Base-by-base conservation (phyloP, 371 early-diverging fungal species). In the Massospora cicadina region DNA sequence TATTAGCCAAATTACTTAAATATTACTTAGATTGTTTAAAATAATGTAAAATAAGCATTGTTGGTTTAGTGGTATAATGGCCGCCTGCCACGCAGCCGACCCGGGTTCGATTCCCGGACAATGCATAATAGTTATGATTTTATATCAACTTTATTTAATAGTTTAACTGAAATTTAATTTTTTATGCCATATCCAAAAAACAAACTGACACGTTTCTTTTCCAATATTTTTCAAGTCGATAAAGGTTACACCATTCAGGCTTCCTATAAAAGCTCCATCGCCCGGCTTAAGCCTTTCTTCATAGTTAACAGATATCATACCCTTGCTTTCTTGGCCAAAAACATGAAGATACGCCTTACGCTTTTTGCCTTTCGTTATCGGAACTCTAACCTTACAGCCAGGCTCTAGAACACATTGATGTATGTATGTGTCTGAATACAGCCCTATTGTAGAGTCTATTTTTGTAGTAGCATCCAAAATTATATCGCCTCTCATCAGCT, bases 141-240 rank as follows among this genome's bases (percentile, higher is more conserved):
- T n/a, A n/a, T n/a, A n/a, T n/a, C n/a, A n/a, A n/a, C n/a, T n/a
- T n/a, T n/a, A n/a, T n/a, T n/a, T n/a, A n/a, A n/a, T n/a, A n/a
- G n/a, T n/a, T 43, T 43, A 43, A 43, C 5, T 43, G 5, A 43
- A 17, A 43, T 43, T 43, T n/a, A 43, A 10, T 17, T 43, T 17
- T 5, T 31, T 62, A 62, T 43, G 62, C 62, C 62, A 62, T 62
- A 43, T 62, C 62, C 31, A 62, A 33, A 12, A 31, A 27, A 28
- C 21, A 27, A 62, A 62, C 5, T 23, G 23, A 17, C 23, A 7
- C 10, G 24, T 17, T 7, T 43, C n/a, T 33, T 24, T 43, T 23
- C 62, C 62, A 12, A 62, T n/a, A 23, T 62, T 62, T 33, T 62
- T 62, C 33, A 62, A 23, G 25, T 62, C 62, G 2, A 30, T 23